phyloP scores from a whole-genome alignment of 1,284 basidiomycete genomes.

The Ustilago esculenta region DNA sequence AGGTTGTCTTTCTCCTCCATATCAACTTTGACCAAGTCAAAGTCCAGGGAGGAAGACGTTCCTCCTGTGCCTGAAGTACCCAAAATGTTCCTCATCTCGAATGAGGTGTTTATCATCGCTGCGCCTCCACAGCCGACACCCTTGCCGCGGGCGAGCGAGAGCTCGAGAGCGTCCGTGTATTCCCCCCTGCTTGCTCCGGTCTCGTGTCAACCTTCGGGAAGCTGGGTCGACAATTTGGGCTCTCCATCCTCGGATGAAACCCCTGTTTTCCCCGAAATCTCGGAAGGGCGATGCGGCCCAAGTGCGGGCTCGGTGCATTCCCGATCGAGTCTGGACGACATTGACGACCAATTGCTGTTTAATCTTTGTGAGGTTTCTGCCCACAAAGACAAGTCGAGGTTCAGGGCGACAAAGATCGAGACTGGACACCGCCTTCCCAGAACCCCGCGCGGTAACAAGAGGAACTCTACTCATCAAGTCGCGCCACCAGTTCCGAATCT shows the following conservation, averaged over 20 bases:
- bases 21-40: neutral
- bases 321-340: conserved; percentile 33
- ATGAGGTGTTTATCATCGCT: conserved; percentile 29
- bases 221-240: conserved; percentile 17
- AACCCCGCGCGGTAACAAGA: neutral
- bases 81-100: conserved; percentile 13
- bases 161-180: conserved; percentile 8
- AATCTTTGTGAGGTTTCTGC: conserved; percentile 21
- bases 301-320: neutral
- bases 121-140: neutral
- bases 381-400: neutral
- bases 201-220: conserved; percentile 5
- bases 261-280: neutral
- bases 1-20: neutral
- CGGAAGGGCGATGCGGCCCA: neutral
- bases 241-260: neutral
- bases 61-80: conserved; percentile 19
- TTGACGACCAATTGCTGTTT: conserved; percentile 30
- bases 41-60: neutral
- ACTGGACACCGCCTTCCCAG: neutral
- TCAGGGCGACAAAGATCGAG: neutral
- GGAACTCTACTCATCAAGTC: conserved; percentile 2
- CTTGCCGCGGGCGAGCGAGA: neutral
- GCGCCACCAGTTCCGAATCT: neutral
- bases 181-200: neutral